Percentiles rank a stretch among this genome's conserved stretches.
phyloP scores from a whole-genome alignment of 345 rosid species.

The Brassica nigra region DNA sequence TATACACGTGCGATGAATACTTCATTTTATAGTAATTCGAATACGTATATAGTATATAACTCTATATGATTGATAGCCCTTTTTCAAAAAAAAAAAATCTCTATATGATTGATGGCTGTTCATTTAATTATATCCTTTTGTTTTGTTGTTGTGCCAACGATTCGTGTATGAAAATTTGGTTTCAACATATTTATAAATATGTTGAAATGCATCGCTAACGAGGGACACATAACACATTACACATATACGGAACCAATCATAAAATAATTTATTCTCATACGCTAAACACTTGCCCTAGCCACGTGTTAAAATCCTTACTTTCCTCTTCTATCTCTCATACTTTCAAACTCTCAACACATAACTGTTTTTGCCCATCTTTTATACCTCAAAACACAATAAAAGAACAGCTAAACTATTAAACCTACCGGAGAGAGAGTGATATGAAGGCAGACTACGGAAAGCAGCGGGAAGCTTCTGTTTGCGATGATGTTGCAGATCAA shows the following conservation, averaged over 20 bases:
- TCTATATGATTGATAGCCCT: not conserved
- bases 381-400: slow-evolving; percentile 1
- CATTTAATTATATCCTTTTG: not conserved
- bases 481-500: slow-evolving; percentile 31
- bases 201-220: slow-evolving; percentile 5
- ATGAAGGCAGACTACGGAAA: slow-evolving; percentile 35
- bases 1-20: not conserved
- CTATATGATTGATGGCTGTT: not conserved
- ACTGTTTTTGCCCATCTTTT: slow-evolving; percentile 10
- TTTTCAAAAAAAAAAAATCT: too few relatives aligned
- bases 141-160: not conserved
- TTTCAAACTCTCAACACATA: slow-evolving; percentile 5
- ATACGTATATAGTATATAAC: not conserved
- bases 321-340: slow-evolving; percentile 28
- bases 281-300: slow-evolving; percentile 43
- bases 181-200: slow-evolving; percentile 2
- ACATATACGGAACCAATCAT: slow-evolving; percentile 15
- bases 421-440: not conserved
- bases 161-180: not conserved
- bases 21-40: not conserved
- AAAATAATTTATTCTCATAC: slow-evolving; percentile 28
- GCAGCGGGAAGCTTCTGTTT: slow-evolving; percentile 31
- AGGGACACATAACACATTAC: slow-evolving; percentile 20
- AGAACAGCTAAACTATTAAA: not conserved
- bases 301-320: slow-evolving; percentile 41